Evolutionary conservation across 768 basidiomycete species (phyloP).

Genomic region (Russula lepida): DNA sequence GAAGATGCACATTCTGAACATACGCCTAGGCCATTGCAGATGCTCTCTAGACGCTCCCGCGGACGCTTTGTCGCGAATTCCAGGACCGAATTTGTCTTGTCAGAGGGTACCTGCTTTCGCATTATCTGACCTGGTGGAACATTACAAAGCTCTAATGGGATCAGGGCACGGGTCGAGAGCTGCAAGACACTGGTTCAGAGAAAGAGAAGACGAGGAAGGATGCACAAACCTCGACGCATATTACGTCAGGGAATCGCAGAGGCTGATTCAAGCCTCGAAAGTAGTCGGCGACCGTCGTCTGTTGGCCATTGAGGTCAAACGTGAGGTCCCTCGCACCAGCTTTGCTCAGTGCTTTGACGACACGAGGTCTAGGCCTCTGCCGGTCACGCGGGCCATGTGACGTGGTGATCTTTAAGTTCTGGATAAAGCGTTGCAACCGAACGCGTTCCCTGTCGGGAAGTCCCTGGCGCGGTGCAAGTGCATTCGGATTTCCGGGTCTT

Average conservation of each 20-base stretch:
- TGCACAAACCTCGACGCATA: constrained; percentile 57
- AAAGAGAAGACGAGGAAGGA: background rate
- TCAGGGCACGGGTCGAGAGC: constrained; percentile 52
- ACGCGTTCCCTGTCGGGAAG: constrained; percentile 47
- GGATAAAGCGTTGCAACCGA: constrained; percentile 46
- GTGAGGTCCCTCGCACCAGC: constrained; percentile 44
- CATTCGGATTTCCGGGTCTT: constrained; percentile 25
- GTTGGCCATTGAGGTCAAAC: constrained; percentile 51
- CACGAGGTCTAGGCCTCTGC: constrained; percentile 35
- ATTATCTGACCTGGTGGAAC: constrained; percentile 62
- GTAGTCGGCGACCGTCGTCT: constrained; percentile 53
- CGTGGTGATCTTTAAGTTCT: constrained; percentile 44
- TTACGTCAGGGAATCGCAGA: constrained; percentile 51
- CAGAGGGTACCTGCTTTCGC: constrained; percentile 60
- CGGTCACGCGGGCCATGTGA: constrained; percentile 22
- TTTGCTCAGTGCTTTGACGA: constrained; percentile 50
- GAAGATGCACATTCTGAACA: background rate
- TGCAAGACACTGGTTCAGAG: constrained; percentile 24
- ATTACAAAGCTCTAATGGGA: constrained; percentile 60
- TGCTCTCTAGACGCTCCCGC: constrained; percentile 44
- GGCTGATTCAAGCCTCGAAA: constrained; percentile 46
- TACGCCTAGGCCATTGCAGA: constrained; percentile 47
- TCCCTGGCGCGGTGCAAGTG: constrained; percentile 33
- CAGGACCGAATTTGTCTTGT: constrained; percentile 54
- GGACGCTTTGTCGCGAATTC: constrained; percentile 63